Evolutionary conservation across 495 filamentous ascomycete species (phyloP), one percentile per base, ranked within the genome.

Genomic region (Parachaetomium inaequale): DNA sequence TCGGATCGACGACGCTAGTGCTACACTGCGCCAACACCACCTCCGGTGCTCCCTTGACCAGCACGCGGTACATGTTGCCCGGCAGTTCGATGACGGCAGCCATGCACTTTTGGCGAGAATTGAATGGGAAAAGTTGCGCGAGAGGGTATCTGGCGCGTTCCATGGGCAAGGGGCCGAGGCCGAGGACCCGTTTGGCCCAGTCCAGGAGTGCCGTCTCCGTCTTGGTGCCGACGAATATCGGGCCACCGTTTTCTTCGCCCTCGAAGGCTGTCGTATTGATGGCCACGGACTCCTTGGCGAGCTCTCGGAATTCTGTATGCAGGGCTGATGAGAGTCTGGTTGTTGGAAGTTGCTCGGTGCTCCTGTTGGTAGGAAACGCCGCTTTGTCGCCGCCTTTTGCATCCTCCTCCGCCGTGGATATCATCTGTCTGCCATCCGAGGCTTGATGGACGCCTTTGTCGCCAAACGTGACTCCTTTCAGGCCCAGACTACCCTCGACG

Each of bases 51-150:
- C 90, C 90, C 70, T 93, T 93, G 66, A 93, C 84, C 59, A 85
- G 79, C 70, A 93, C 82, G 23, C 90, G 81, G 11, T 78, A 81
- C 55, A 77, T 79, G 34, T 84, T 84, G 47, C 85, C 81, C 6
- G 76, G 31, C 3, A 45, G 70, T 26, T 83, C 81, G 26, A 87
- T 68, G n/a, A 91, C 87, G 26, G 83, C 80, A 3, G 87, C 89
- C 90, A 93, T 93, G 68, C 89, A 93, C 71, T 93, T 93, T 45
- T 87, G 81, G 21, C 78, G 78, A 7, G 90, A 92, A 70, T 93
- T 89, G 71, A 93, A 93, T 6, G 90, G 90, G 55, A 89, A 81
- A 63, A 91, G 77, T 68, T 92, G 88, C 6, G 81, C 77, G 50
- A 86, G 74, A 21, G 82, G 80, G 25, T 81, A 82, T 62, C 86